Base-by-base conservation (phyloP, 495 filamentous ascomycete genomes). In the Tetracladium setigerum region DNA sequence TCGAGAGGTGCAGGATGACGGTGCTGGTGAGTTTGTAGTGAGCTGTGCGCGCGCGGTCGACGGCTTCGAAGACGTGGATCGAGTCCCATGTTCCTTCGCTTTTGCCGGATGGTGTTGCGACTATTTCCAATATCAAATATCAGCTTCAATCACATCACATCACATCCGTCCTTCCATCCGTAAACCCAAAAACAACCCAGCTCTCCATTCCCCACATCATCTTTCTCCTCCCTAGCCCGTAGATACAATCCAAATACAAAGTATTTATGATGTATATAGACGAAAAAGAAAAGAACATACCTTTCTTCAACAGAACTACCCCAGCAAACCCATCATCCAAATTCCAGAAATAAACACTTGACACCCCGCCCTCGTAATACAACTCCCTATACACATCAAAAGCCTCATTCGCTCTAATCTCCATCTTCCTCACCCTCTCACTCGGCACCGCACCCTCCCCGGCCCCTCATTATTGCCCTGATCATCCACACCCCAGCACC, bases 11-110 rank as follows among this genome's bases (percentile, higher is more conserved):
- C 33, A 99, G 71, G 49, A 99, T 97, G 30, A 99, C 90, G 27
- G 92, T 99, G 58, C 85, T 90, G 2, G 92, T 99, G 44, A 99
- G 82, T 65, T 95, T 95, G 78, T 99, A 99, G 64, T 95, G 90
- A 50, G 87, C 86, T 58, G 79, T 85, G 52, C 92, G 86, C 36
- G 83, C 86, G 51, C 89, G 84, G 66, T 97, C 91, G 56, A 81
- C 85, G 31, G 89, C 87, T 61, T 99, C 92, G 66, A 99, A 95
- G 47, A 99, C 92, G 70, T 99, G 92, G 65, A 99, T 96, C 55
- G 86, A 92, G 65, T 99, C 94, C 92, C 92, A 99, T 48, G 83
- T 82, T 38, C 92, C 91, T 33, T 84, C 77, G 60, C 76, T 82
- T 66, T 82, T 84, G 56, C 75, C 74, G 43, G 79, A 76, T 18